A percentile compares a stretch with the other conserved stretches of the same genome.
Conservation (phyloP, 805 yeast species). For the Metschnikowia cubensis region DNA sequence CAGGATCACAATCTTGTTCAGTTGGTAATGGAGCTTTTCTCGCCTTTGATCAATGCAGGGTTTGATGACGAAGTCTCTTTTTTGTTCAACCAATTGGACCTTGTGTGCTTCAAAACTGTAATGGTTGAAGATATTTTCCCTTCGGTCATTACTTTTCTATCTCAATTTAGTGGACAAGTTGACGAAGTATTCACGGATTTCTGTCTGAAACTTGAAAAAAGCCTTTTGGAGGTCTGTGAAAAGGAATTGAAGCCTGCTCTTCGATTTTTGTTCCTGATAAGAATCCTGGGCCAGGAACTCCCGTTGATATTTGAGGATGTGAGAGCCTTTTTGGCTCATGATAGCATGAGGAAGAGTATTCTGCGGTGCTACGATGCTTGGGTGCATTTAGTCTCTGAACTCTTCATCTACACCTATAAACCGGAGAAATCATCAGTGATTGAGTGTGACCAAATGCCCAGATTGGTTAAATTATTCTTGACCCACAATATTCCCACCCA, state of each 20-base stretch:
- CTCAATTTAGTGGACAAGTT: neutral
- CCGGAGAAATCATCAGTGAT: neutral
- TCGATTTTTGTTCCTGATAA: neutral
- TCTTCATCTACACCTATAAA: neutral
- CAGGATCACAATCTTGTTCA: neutral
- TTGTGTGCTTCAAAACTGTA: neutral
- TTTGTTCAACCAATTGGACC: slow-evolving; percentile 14
- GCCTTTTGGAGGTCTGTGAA: neutral
- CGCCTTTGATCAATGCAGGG: slow-evolving; percentile 4
- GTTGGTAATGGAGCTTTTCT: slow-evolving; percentile 2
- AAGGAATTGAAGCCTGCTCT: neutral
- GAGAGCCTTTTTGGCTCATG: neutral
- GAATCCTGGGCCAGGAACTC: neutral
- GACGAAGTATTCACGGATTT: neutral
- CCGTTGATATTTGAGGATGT: neutral
- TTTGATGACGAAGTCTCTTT: neutral
- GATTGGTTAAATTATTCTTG: slow-evolving; percentile 4
- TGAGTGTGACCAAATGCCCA: neutral
- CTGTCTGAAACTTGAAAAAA: neutral
- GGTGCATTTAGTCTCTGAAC: neutral
- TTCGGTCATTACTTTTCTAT: neutral
- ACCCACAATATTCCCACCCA: neutral
- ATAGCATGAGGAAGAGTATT: neutral
- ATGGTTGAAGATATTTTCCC: neutral
- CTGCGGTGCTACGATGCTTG: neutral